These are phyloP conservation scores for Thielaviopsis cerberus DNA, from an alignment of 2,329 filamentous ascomycete genomes.

Conservation along the genomic window DNA sequence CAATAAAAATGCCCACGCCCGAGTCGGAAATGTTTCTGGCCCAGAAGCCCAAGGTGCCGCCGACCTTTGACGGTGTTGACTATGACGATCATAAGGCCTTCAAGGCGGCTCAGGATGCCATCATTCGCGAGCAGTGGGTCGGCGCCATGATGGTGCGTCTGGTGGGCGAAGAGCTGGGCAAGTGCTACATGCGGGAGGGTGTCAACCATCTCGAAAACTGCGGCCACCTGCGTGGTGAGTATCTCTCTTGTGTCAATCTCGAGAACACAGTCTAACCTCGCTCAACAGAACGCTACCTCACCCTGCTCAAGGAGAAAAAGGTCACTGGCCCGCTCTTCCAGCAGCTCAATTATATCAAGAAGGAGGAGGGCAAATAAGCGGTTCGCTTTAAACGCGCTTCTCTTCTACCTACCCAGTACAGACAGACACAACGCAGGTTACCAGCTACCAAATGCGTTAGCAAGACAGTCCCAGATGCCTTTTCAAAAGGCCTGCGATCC, in stretches of 20 bases:
- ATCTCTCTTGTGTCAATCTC: neutral
- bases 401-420: constrained; percentile 2
- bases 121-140: constrained; percentile 77
- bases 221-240: constrained; percentile 60
- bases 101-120: constrained; percentile 66
- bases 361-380: constrained; percentile 23
- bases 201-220: constrained; percentile 83
- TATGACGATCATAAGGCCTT: constrained; percentile 66
- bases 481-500: constrained; percentile 2
- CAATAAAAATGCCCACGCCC: constrained; percentile 52
- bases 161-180: constrained; percentile 65
- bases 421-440: constrained; percentile 6
- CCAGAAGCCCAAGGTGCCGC: constrained; percentile 64
- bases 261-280: constrained; percentile 8
- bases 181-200: constrained; percentile 69
- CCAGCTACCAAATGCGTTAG: constrained; percentile 7
- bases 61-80: constrained; percentile 73
- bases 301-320: constrained; percentile 57
- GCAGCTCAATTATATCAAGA: constrained; percentile 55
- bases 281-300: constrained; percentile 54
- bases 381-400: neutral
- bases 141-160: constrained; percentile 74
- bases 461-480: neutral
- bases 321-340: constrained; percentile 63
- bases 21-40: constrained; percentile 67